These are phyloP conservation scores for Boletus subparvulus DNA, from an alignment of 768 basidiomycete genomes.

Conservation along the genomic window DNA sequence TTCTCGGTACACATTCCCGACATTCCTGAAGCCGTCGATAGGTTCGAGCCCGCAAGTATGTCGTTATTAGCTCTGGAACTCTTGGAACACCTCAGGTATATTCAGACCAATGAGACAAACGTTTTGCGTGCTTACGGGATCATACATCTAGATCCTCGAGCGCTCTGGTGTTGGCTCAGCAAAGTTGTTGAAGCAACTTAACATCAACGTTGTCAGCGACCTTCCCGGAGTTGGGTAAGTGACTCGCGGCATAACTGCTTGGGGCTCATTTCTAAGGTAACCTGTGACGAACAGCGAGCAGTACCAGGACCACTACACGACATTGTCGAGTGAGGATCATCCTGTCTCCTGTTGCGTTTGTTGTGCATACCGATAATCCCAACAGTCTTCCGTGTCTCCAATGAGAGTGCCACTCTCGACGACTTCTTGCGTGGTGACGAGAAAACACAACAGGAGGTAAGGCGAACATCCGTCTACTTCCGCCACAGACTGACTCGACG, in stretches of 20 bases:
- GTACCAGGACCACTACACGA: conserved; percentile 77
- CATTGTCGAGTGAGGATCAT: conserved; percentile 50
- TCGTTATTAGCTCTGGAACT: conserved; percentile 65
- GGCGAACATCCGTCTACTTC: background rate
- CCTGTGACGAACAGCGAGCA: conserved; percentile 45
- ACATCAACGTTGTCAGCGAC: conserved; percentile 64
- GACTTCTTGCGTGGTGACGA: conserved; percentile 71
- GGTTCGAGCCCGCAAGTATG: conserved; percentile 61
- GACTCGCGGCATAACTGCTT: background rate
- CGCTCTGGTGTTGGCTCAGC: conserved; percentile 66
- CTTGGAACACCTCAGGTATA: conserved; percentile 60
- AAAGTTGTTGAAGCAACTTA: conserved; percentile 52
- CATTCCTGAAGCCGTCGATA: conserved; percentile 6
- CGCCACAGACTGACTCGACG: background rate
- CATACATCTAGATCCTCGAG: conserved; percentile 54
- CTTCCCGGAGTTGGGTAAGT: conserved; percentile 68
- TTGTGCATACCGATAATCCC: background rate
- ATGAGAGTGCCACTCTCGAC: conserved; percentile 61
- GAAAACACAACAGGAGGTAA: conserved; percentile 54
- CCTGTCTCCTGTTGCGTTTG: background rate
- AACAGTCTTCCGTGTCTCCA: conserved; percentile 65
- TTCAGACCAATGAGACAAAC: background rate
- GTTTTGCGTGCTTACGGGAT: background rate
- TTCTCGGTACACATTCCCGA: background rate
- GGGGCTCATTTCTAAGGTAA: background rate